phyloP scores from a whole-genome alignment of 2,329 filamentous ascomycete species.

The Penicillium sp. region DNA sequence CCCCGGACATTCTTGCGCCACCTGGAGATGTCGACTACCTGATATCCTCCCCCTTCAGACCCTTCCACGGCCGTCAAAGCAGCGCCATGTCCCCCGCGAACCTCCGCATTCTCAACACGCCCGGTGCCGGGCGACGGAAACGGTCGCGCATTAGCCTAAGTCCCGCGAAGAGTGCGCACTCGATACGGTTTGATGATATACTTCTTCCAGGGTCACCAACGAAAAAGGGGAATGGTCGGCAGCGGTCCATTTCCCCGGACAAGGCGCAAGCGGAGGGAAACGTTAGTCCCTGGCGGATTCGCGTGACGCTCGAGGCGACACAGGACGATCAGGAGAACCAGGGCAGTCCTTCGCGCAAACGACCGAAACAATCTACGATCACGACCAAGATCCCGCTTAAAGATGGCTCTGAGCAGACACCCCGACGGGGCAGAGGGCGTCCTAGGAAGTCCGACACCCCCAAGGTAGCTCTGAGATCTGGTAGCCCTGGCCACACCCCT shows the following conservation, averaged over 20 bases:
- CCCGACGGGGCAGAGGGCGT: conserved; percentile 48
- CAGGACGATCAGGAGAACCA: conserved; percentile 44
- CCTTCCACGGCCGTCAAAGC: conserved; percentile 44
- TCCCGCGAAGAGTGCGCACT: conserved; percentile 44
- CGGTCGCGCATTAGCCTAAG: conserved; percentile 41
- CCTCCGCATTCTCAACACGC: conserved; percentile 38
- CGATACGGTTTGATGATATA: conserved; percentile 49
- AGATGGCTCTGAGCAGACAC: conserved; percentile 43
- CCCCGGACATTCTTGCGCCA: conserved; percentile 49
- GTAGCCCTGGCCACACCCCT: conserved; percentile 39
- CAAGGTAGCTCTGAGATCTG: conserved; percentile 41
- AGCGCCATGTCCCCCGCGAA: conserved; percentile 44
- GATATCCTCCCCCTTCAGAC: conserved; percentile 47
- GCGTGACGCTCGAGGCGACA: conserved; percentile 54
- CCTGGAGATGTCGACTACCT: conserved; percentile 49
- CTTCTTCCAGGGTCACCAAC: conserved; percentile 46
- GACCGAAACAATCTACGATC: conserved; percentile 36
- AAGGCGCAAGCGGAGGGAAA: conserved; percentile 45
- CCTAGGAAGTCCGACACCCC: conserved; percentile 48
- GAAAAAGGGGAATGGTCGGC: conserved; percentile 35
- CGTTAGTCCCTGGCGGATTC: conserved; percentile 54
- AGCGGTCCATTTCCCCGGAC: conserved; percentile 43
- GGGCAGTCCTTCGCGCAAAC: conserved; percentile 38
- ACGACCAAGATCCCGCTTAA: conserved; percentile 51
- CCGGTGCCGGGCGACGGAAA: conserved; percentile 32